Evolutionary conservation across 306 rosid genomes (phyloP).

Genomic region (Malus sylvestris): DNA sequence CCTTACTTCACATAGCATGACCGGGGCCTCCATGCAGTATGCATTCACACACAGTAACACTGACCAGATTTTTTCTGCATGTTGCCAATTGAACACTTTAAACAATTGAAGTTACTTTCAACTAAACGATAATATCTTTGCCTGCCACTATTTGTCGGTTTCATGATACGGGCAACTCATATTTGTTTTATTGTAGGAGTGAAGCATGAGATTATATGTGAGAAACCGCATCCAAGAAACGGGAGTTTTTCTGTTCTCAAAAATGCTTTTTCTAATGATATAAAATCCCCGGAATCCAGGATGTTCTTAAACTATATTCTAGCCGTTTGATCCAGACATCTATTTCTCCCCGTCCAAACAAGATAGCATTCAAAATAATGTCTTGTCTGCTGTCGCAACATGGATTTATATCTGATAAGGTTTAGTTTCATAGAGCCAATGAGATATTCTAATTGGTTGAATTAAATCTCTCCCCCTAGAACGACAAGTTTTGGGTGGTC

Average conservation of each 20-base stretch:
- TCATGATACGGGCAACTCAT: neutral
- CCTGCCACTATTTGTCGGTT: neutral
- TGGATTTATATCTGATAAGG: neutral
- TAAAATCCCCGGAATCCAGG: neutral
- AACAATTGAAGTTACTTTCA: neutral
- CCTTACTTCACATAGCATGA: conserved; percentile 7
- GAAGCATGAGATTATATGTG: neutral
- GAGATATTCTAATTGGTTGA: neutral
- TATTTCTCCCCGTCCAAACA: neutral
- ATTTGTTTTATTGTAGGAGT: neutral
- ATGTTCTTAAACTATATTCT: neutral
- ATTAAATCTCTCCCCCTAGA: neutral
- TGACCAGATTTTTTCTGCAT: neutral
- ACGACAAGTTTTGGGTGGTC: neutral
- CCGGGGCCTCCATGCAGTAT: neutral
- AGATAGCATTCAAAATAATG: neutral
- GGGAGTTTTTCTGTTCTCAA: neutral
- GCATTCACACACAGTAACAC: neutral
- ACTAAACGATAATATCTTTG: neutral
- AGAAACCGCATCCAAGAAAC: neutral
- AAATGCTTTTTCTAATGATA: neutral
- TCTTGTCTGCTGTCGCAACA: neutral
- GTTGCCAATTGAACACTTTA: neutral
- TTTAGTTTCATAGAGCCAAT: neutral
- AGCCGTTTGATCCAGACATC: neutral